Evolutionary conservation across 2,329 filamentous ascomycete genomes (phyloP), one percentile per base, ranked within the genome.

Genomic region (Didymella lethalis): DNA sequence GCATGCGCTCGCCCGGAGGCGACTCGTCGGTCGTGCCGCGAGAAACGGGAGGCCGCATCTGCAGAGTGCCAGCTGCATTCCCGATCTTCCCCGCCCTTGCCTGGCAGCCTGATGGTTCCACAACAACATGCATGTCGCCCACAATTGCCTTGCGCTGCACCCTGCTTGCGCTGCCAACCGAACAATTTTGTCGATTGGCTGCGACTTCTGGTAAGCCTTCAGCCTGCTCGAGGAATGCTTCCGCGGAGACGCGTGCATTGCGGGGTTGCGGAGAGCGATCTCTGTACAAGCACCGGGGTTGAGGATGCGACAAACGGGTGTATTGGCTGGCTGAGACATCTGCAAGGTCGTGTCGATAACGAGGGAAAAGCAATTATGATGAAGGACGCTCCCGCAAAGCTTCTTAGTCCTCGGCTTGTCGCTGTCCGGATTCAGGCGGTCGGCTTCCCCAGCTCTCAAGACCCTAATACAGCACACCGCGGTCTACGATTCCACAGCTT

Each of bases 11-110:
- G 31, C 38, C 51, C 25, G 47, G 48, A 45, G 45, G 52, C 49
- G 44, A 50, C 53, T 61, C 51, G 47, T 48, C 48, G 48, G 52
- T 41, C 38, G 23, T 45, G 41, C 47, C 57, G 52, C 45, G 49
- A 61, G 40, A 38, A 57, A 52, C 58, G 58, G 58, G 58, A 44
- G 38, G 26, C 53, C 58, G 58, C 58, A 57, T 57, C 45, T 52
- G 43, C 57, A 55, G 52, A 48, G 51, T 40, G 43, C 52, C 51
- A 60, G 40, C 40, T 48, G 48, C 56, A 59, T 59, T 50, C 56
- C 56, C 51, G 56, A 45, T 51, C 46, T 59, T 55, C 57, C 57
- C 57, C 57, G 57, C 57, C 57, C 57, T 59, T 59, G 47, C 57
- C 52, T 52, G 18, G 34, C 38, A 45, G 29, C 51, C 43, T 56